phyloP scores from a whole-genome alignment of 805 yeast genomes.

The Hanseniaspora hatyaiensis region DNA sequence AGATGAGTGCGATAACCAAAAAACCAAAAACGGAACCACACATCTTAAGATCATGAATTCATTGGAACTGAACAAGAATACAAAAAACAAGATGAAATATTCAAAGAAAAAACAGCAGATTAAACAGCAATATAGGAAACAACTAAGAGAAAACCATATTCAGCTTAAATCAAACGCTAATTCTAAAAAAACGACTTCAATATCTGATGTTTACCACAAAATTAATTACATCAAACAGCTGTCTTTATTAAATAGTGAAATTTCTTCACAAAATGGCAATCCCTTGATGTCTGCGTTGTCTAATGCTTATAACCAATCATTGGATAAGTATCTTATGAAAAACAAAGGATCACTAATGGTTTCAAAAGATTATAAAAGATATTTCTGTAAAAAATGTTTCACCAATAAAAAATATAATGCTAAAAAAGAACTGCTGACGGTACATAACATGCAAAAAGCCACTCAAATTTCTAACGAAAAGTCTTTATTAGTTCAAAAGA shows the following conservation, averaged over 20 bases:
- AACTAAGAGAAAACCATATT: too few species aligned
- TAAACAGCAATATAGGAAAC: neutral
- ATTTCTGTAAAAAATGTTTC: conserved; percentile 11
- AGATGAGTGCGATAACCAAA: neutral
- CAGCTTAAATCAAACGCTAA: neutral
- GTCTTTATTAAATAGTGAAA: neutral
- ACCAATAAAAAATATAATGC: conserved; percentile 10
- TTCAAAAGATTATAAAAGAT: conserved; percentile 7
- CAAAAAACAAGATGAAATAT: neutral
- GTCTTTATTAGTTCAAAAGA: conserved; percentile 8
- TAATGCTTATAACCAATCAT: conserved; percentile 7
- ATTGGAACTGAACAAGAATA: neutral
- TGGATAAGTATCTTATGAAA: conserved; percentile 1
- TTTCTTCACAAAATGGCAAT: neutral
- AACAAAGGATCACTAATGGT: conserved; percentile 3
- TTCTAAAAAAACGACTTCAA: neutral
- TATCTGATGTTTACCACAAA: conserved; percentile 12
- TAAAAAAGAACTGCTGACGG: neutral
- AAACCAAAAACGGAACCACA: neutral
- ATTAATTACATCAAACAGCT: conserved; percentile 6
- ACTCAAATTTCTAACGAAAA: neutral
- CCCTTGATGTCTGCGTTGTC: neutral
- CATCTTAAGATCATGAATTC: too few species aligned
- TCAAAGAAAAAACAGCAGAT: conserved; percentile 1
- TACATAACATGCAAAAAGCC: conserved; percentile 3